Percentiles rank a stretch among this genome's conserved stretches.
Evolutionary conservation across 2,329 filamentous ascomycete genomes (phyloP).

Genomic region (Diaporthe caulivora): DNA sequence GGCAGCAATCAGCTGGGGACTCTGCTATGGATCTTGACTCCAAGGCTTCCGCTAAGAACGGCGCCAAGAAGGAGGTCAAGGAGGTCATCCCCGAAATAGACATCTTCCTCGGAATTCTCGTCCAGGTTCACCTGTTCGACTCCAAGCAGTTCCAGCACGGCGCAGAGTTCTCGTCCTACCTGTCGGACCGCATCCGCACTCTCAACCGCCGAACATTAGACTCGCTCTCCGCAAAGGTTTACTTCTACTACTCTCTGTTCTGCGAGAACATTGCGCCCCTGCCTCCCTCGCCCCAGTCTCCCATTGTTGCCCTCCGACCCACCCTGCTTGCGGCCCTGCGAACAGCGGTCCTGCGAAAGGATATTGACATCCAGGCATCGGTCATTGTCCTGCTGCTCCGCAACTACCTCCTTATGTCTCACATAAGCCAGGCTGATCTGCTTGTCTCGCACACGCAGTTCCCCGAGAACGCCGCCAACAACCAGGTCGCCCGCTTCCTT

Average conservation of each 20-base stretch:
- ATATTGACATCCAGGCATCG: conserved; percentile 95
- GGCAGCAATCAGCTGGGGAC: conserved; percentile 68
- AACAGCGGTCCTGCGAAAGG: conserved; percentile 96
- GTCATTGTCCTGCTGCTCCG: conserved; percentile 95
- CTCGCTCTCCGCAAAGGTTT: conserved; percentile 92
- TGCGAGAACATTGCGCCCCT: conserved; percentile 90
- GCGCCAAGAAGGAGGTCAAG: conserved; percentile 72
- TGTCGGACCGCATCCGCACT: conserved; percentile 87
- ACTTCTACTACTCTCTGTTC: conserved; percentile 98
- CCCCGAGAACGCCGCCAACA: conserved; percentile 93
- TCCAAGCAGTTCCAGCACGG: conserved; percentile 84
- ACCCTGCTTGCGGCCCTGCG: conserved; percentile 88
- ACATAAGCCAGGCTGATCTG: conserved; percentile 96
- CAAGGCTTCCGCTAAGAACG: conserved; percentile 65
- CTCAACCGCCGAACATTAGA: conserved; percentile 95
- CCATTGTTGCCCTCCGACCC: conserved; percentile 87
- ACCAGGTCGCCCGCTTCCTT: conserved; percentile 96
- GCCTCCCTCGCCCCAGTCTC: conserved; percentile 88
- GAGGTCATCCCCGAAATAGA: conserved; percentile 89
- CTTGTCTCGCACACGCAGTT: conserved; percentile 97
- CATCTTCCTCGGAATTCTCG: conserved; percentile 86
- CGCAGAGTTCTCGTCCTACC: conserved; percentile 83
- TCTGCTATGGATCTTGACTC: conserved; percentile 80
- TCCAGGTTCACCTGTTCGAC: conserved; percentile 91
- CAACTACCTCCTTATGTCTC: conserved; percentile 95